These are phyloP conservation scores for Plasmodium gonderi DNA, from an alignment of 169 alveolate species.

Conservation along the genomic window DNA sequence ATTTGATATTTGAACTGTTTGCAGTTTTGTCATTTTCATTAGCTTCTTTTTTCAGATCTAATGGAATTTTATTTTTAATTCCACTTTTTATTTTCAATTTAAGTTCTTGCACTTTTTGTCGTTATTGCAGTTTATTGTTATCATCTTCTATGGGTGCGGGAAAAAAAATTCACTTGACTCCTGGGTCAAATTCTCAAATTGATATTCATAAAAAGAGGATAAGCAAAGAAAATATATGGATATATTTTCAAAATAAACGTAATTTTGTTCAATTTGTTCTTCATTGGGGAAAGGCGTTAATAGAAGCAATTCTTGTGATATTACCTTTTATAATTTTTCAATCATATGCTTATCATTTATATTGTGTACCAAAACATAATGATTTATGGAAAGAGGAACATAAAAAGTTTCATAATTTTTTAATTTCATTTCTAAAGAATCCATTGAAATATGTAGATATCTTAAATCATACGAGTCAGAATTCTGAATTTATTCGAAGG, in stretches of 20 bases:
- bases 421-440: slow-evolving; percentile 13
- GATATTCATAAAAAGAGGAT: background rate
- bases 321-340: slow-evolving; percentile 80
- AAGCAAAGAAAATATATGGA: background rate
- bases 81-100: slow-evolving; percentile 81
- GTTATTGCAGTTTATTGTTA: background rate
- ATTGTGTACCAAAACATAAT: slow-evolving; percentile 51
- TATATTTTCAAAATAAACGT: background rate
- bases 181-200: too few relatives aligned
- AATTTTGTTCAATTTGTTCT: slow-evolving; percentile 4
- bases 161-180: too few relatives aligned
- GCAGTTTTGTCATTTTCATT: slow-evolving; percentile 22
- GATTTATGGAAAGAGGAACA: slow-evolving; percentile 54
- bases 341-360: slow-evolving; percentile 76
- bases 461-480: background rate
- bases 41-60: slow-evolving; percentile 77
- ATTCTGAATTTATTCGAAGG: slow-evolving; percentile 21
- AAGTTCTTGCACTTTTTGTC: slow-evolving; percentile 56
- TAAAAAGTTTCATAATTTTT: slow-evolving; percentile 52
- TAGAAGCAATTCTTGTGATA: slow-evolving; percentile 76
- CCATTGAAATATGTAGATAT: slow-evolving; percentile 7
- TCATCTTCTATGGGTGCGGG: too few relatives aligned
- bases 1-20: slow-evolving; percentile 25
- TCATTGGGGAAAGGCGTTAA: slow-evolving; percentile 78
- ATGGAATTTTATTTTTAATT: slow-evolving; percentile 78